Conservation (phyloP, 2,329 filamentous ascomycete species). For the Volutella citrinella region DNA sequence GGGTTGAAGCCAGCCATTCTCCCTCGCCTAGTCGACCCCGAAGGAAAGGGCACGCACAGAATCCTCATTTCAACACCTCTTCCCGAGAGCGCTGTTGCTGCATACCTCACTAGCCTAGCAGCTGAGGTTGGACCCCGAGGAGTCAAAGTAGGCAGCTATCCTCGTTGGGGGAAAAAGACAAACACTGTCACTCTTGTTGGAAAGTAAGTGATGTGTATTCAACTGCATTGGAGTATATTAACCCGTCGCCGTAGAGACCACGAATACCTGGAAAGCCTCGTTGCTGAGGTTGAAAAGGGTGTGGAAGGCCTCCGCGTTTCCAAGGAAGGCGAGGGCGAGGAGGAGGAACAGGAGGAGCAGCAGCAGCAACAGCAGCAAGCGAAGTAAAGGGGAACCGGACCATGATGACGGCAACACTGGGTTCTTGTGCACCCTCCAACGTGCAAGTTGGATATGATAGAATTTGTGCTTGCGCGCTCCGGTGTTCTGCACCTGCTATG, state of each 20-base stretch:
- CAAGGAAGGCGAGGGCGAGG: slow-evolving; percentile 69
- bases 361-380: slow-evolving; percentile 17
- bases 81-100: slow-evolving; percentile 80
- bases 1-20: slow-evolving; percentile 69
- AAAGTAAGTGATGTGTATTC: slow-evolving; percentile 41
- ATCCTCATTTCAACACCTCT: slow-evolving; percentile 85
- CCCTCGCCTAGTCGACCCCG: slow-evolving; percentile 71
- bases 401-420: slow-evolving; percentile 8
- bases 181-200: slow-evolving; percentile 91
- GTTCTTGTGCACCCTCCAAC: too few relatives aligned
- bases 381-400: slow-evolving; percentile 8
- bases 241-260: slow-evolving; percentile 64
- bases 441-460: too few relatives aligned
- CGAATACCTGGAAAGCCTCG: slow-evolving; percentile 73
- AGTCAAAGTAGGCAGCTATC: slow-evolving; percentile 94
- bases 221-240: too few relatives aligned
- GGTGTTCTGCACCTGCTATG: too few relatives aligned
- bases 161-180: slow-evolving; percentile 79
- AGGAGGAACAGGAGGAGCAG: slow-evolving; percentile 53
- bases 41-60: slow-evolving; percentile 75
- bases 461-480: too few relatives aligned
- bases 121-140: slow-evolving; percentile 69
- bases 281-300: slow-evolving; percentile 72
- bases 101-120: slow-evolving; percentile 78
- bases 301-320: slow-evolving; percentile 71